Evolutionary conservation across 2,329 filamentous ascomycete genomes (phyloP), one percentile per base, ranked within the genome.

Genomic region (Colletotrichum simmondsii): DNA sequence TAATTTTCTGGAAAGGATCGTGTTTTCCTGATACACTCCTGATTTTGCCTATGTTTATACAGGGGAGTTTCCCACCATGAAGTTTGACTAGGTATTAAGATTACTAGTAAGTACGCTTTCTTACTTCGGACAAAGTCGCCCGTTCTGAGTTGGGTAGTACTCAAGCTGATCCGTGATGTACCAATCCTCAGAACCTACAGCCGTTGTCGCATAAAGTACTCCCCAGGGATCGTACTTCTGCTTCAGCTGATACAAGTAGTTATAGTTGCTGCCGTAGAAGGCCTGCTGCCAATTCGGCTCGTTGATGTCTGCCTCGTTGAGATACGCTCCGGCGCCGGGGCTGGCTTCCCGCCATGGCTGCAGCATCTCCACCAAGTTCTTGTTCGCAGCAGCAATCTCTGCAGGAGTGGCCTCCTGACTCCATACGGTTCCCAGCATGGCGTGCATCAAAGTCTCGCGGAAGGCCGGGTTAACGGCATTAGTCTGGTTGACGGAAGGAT

Each of bases 171-270:
- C 64, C 3, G 57, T 63, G 5, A 71, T 68, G 22, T 81, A 76
- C 79, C 83, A 84, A 53, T 83, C 78, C 72, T 84, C 83, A 7
- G 79, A 81, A 0, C 83, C 83, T 8, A 84, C 81, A 22, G 81
- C 82, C 22, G 79, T 81, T 37, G 80, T 78, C 7, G 80, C 78
- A 58, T 82, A 83, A 30, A 84, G 82, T 0, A 84, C 61, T 7
- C 79, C 78, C 30, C 76, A 77, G n/a, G 82, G 81, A 16, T 84
- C 81, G 24, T 80, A 72, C 71, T 79, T 74, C 73, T 81, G 78
- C 78, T 84, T 84, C 1, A 84, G 69, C 57, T 76, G 35, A 42
- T 81, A 82, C 10, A 84, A 65, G 32, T 78, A 76, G 37, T 77
- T 73, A 46, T 84, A 83, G 53, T 82, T 81, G 3, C 76, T 77